phyloP scores from a whole-genome alignment of 345 rosid genomes.

The Gossypium turneri region DNA sequence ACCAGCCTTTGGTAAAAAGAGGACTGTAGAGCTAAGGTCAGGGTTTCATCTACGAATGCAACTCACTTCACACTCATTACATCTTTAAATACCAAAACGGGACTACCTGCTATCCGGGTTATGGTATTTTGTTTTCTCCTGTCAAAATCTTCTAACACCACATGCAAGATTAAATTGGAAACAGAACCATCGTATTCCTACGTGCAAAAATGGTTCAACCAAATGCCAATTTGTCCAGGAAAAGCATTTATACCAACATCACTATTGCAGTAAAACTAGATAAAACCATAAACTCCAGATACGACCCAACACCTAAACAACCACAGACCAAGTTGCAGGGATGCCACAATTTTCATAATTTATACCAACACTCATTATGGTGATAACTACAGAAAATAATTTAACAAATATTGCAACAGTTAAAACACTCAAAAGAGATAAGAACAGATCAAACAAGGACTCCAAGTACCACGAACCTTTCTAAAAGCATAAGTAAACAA shows the following conservation, averaged over 20 bases:
- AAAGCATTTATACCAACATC: background rate
- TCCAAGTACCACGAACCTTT: constrained; percentile 1
- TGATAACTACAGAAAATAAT: background rate
- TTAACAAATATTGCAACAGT: background rate
- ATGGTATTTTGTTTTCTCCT: background rate
- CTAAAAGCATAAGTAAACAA: background rate
- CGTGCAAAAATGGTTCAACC: background rate
- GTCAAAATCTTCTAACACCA: background rate
- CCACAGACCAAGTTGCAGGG: background rate
- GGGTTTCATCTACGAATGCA: background rate
- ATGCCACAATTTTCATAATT: background rate
- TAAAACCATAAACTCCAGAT: background rate
- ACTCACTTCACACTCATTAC: background rate
- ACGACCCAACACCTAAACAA: background rate
- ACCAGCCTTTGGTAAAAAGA: background rate
- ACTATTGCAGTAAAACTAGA: background rate
- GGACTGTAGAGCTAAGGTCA: background rate
- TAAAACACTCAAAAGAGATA: background rate
- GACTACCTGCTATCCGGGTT: background rate
- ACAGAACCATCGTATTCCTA: background rate
- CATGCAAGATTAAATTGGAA: background rate
- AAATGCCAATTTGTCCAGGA: background rate
- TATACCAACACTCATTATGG: background rate
- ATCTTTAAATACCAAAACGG: background rate
- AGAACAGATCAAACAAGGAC: background rate